These are phyloP conservation scores for Tranzscheliella williamsii DNA, from an alignment of 1,284 basidiomycete genomes.

Conservation along the genomic window DNA sequence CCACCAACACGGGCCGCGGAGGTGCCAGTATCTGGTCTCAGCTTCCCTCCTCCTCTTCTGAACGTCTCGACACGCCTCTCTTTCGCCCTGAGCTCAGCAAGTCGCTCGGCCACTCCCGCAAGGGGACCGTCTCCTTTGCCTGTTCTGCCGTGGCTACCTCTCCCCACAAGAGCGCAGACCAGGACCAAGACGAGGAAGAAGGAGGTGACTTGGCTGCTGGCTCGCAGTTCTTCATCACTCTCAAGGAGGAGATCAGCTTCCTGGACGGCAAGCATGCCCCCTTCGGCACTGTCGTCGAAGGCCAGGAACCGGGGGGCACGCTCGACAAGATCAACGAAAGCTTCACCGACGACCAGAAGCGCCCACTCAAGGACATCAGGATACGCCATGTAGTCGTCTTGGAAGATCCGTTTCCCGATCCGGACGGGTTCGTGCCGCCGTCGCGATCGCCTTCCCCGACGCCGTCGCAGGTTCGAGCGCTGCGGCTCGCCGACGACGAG, in stretches of 20 bases:
- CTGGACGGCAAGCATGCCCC: constrained; percentile 94
- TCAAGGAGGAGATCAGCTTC: constrained; percentile 87
- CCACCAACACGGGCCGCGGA: constrained; percentile 89
- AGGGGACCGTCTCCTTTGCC: constrained; percentile 76
- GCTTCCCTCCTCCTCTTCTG: constrained; percentile 61
- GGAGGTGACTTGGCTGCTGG: constrained; percentile 79
- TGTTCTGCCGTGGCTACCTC: constrained; percentile 2
- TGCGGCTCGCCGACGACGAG: constrained; percentile 74
- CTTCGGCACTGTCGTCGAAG: constrained; percentile 93
- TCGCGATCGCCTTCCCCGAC: constrained; percentile 72
- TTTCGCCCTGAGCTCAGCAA: constrained; percentile 80
- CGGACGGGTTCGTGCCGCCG: constrained; percentile 67
- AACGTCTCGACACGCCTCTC: constrained; percentile 67
- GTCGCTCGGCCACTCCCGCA: constrained; percentile 76
- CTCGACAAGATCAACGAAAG: constrained; percentile 90
- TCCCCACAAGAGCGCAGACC: neutral
- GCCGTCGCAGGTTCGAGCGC: constrained; percentile 58
- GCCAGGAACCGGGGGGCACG: constrained; percentile 71
- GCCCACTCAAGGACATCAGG: constrained; percentile 89
- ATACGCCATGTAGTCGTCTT: constrained; percentile 84
- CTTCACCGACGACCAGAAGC: constrained; percentile 81
- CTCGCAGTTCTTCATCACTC: constrained; percentile 93
- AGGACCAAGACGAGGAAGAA: neutral
- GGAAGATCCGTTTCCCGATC: constrained; percentile 93
- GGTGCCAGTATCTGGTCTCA: constrained; percentile 29